Percentiles rank a stretch among this genome's conserved stretches.
phyloP scores from a whole-genome alignment of 345 rosid genomes.

The Hevea brasiliensis region DNA sequence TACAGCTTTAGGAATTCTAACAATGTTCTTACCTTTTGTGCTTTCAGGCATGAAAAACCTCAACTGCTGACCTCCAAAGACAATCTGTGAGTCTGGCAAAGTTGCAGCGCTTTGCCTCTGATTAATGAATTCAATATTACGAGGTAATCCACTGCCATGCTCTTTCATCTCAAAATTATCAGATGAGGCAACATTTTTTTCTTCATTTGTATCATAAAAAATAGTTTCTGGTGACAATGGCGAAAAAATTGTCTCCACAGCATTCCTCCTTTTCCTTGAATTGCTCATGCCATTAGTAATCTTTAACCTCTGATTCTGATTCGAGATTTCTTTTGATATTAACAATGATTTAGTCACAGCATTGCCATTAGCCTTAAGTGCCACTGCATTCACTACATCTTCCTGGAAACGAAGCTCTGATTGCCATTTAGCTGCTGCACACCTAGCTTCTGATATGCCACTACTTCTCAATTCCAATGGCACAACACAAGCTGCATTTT shows the following conservation, averaged over 20 bases:
- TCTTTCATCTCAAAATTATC: neutral
- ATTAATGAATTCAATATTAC: neutral
- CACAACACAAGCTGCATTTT: neutral
- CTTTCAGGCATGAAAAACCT: neutral
- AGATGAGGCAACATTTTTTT: neutral
- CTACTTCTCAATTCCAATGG: neutral
- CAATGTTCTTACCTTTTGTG: neutral
- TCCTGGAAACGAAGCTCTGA: neutral
- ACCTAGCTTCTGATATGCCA: neutral
- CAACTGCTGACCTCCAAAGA: neutral
- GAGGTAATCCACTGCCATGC: neutral
- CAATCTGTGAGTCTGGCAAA: neutral
- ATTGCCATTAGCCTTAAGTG: neutral
- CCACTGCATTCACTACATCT: neutral
- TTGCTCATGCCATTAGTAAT: neutral
- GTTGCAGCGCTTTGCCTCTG: neutral
- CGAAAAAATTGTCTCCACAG: neutral
- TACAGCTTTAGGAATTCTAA: constrained; percentile 5
- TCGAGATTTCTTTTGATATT: too few relatives aligned
- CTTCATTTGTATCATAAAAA: neutral
- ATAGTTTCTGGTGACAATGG: neutral
- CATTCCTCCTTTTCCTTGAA: neutral
- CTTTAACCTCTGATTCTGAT: neutral
- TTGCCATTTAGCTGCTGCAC: neutral
- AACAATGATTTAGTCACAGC: neutral